Evolutionary conservation across 2,329 filamentous ascomycete genomes (phyloP).

Genomic region (Sphaerulina vaccinii): DNA sequence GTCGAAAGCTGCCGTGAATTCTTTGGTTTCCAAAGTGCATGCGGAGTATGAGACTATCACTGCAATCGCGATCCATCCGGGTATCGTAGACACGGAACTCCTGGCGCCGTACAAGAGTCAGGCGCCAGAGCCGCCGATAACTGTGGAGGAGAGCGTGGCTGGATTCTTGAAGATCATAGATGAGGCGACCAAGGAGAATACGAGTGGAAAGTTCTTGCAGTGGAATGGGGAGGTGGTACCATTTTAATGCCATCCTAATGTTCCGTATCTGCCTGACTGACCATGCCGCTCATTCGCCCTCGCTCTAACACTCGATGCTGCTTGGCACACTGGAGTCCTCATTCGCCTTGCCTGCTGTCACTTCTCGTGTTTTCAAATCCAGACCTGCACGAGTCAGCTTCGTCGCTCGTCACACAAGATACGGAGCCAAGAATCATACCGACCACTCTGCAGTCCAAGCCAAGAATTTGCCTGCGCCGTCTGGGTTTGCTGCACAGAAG

Average conservation of each 20-base stretch:
- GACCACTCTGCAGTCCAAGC: no score
- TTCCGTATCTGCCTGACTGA: neutral
- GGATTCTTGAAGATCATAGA: constrained; percentile 6
- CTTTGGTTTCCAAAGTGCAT: neutral
- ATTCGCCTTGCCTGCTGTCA: no score
- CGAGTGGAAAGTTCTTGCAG: constrained; percentile 2
- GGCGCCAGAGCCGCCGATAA: neutral
- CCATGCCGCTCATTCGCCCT: no score
- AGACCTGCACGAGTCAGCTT: no score
- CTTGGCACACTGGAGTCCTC: no score
- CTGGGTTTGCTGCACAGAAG: no score
- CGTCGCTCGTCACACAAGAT: no score
- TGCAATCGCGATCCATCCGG: neutral
- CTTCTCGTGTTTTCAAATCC: no score
- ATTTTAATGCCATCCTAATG: neutral
- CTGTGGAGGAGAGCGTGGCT: neutral
- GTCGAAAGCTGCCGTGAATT: constrained; percentile 7
- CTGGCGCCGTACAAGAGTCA: neutral
- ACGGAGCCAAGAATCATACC: no score
- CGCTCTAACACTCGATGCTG: no score
- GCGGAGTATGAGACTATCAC: neutral
- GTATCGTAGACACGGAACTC: constrained; percentile 7
- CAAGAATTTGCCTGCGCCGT: no score
- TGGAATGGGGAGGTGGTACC: constrained; percentile 1
- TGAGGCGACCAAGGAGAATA: neutral